These are phyloP conservation scores for Clonostachys chloroleuca DNA, from an alignment of 2,329 filamentous ascomycete genomes.

Conservation along the genomic window DNA sequence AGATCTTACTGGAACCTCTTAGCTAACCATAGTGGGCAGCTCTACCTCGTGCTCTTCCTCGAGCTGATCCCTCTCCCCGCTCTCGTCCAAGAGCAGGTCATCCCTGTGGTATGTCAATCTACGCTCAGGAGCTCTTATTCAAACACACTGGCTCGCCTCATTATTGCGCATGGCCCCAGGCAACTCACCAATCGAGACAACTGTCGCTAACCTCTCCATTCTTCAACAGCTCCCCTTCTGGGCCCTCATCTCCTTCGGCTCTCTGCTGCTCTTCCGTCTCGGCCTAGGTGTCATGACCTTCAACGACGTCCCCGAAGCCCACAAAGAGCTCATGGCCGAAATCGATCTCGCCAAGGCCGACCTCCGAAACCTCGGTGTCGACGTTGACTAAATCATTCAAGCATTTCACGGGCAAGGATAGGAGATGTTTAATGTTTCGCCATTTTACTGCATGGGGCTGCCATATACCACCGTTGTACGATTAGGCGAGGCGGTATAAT, in stretches of 20 bases:
- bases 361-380: constrained; percentile 68
- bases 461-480: too few relatives aligned
- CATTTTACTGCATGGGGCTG: too few relatives aligned
- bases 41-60: constrained; percentile 85
- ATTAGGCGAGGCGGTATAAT: too few relatives aligned
- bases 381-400: constrained; percentile 57
- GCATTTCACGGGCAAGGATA: not conserved
- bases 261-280: constrained; percentile 86
- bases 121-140: not conserved
- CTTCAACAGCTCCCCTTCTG: constrained; percentile 78
- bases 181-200: not conserved
- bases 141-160: too few relatives aligned
- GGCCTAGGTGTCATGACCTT: constrained; percentile 93
- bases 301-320: constrained; percentile 89
- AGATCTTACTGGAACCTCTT: not conserved
- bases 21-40: constrained; percentile 49
- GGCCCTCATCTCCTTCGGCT: constrained; percentile 84
- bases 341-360: constrained; percentile 75
- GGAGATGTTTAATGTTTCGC: too few relatives aligned
- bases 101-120: constrained; percentile 71
- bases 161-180: not conserved
- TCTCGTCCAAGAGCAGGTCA: constrained; percentile 75
- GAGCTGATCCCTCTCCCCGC: constrained; percentile 76
- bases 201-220: not conserved
- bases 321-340: constrained; percentile 83